Evolutionary conservation across 2,329 filamentous ascomycete species (phyloP).

Genomic region (Calonectria fujianensis): DNA sequence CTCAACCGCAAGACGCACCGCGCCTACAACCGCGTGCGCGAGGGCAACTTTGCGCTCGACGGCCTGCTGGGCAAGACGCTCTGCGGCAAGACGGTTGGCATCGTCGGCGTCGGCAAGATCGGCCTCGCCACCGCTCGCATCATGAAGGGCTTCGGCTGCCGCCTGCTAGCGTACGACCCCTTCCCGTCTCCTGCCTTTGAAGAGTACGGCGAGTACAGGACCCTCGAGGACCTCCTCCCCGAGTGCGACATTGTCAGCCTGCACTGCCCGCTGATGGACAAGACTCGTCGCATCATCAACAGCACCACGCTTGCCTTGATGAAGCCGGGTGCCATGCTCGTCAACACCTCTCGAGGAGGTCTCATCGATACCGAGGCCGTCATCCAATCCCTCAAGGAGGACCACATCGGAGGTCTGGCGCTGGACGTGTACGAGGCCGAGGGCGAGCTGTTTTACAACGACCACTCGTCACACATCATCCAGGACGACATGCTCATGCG

Average conservation of each 20-base stretch:
- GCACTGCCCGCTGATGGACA: conserved; percentile 78
- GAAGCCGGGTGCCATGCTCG: conserved; percentile 76
- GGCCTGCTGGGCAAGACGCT: conserved; percentile 78
- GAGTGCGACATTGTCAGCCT: conserved; percentile 78
- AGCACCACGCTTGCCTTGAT: conserved; percentile 70
- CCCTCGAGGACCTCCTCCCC: conserved; percentile 72
- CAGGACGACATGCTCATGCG: conserved; percentile 80
- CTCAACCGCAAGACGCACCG: conserved; percentile 81
- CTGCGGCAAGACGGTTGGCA: conserved; percentile 78
- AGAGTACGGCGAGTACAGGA: conserved; percentile 70
- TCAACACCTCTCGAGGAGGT: conserved; percentile 82
- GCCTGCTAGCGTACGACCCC: conserved; percentile 76
- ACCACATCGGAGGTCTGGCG: conserved; percentile 76
- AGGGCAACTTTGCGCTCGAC: conserved; percentile 80
- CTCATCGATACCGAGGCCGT: conserved; percentile 77
- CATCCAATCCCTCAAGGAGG: conserved; percentile 76
- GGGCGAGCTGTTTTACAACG: conserved; percentile 78
- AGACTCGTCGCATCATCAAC: conserved; percentile 78
- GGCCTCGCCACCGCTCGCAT: conserved; percentile 77
- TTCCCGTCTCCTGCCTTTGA: conserved; percentile 70
- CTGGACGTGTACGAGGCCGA: conserved; percentile 83
- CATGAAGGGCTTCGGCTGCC: conserved; percentile 79
- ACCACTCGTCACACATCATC: conserved; percentile 79
- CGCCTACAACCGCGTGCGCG: conserved; percentile 80
- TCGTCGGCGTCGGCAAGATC: conserved; percentile 80